Percentiles rank a stretch among this genome's conserved stretches.
Evolutionary conservation across 805 yeast species (phyloP).

Genomic region (Grigorovia humatica): DNA sequence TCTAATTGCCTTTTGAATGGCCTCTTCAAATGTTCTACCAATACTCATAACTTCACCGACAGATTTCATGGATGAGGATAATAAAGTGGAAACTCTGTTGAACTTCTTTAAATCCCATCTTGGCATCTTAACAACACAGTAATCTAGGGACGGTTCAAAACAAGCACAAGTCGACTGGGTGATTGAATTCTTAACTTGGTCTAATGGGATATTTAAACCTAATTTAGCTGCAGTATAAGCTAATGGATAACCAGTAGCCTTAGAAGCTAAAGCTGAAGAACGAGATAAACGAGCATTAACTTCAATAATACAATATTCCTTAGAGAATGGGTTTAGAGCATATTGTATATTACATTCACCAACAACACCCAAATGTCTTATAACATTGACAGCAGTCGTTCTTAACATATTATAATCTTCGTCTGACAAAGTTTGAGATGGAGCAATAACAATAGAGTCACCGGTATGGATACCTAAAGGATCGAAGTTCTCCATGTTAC

Average conservation of each 20-base stretch:
- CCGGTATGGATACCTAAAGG: slow-evolving; percentile 98
- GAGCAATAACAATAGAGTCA: slow-evolving; percentile 98
- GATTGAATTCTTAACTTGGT: slow-evolving; percentile 85
- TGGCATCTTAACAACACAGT: slow-evolving; percentile 95
- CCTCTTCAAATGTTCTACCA: slow-evolving; percentile 96
- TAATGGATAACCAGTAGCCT: slow-evolving; percentile 97
- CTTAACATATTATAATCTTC: slow-evolving; percentile 97
- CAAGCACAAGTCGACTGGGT: slow-evolving; percentile 91
- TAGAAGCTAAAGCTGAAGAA: slow-evolving; percentile 97
- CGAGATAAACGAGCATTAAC: slow-evolving; percentile 96
- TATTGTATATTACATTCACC: slow-evolving; percentile 99
- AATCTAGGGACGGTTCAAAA: slow-evolving; percentile 95
- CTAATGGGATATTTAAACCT: slow-evolving; percentile 85
- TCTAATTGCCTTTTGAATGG: slow-evolving; percentile 94
- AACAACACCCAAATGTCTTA: slow-evolving; percentile 95
- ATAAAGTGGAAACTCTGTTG: slow-evolving; percentile 77
- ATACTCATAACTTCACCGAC: slow-evolving; percentile 98
- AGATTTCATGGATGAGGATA: slow-evolving; percentile 93
- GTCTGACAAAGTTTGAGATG: slow-evolving; percentile 93
- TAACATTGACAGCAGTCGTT: slow-evolving; percentile 94
- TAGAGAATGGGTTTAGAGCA: slow-evolving; percentile 85
- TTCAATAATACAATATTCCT: slow-evolving; percentile 94
- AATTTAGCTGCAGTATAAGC: slow-evolving; percentile 97
- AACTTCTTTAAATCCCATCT: slow-evolving; percentile 98
- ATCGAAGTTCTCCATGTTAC: slow-evolving; percentile 98